A percentile compares a stretch with the other conserved stretches of the same genome.
These are phyloP conservation scores for Calendula officinalis DNA, from an alignment of 129 eudicot genomes.

Conservation along the genomic window DNA sequence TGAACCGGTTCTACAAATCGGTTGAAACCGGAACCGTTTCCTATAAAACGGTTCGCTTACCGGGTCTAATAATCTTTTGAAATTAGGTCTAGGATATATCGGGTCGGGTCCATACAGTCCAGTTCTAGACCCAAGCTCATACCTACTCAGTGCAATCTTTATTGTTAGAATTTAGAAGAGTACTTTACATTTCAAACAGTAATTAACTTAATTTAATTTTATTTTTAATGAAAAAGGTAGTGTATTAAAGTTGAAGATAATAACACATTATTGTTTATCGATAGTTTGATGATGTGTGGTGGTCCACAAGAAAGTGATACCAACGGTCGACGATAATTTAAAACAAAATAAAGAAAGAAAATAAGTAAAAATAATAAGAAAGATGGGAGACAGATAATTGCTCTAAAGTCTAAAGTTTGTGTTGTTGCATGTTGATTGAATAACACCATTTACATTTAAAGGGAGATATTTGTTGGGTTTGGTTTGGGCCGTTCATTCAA, in stretches of 20 bases:
- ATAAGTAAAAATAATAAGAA: neutral
- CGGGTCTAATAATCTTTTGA: too few species aligned
- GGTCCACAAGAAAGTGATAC: neutral
- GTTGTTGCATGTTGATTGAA: conserved; percentile 7
- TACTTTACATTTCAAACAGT: too few species aligned
- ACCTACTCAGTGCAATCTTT: too few species aligned
- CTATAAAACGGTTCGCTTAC: too few species aligned
- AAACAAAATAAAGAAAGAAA: neutral
- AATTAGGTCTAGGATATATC: too few species aligned
- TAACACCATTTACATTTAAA: neutral
- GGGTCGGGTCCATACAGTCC: too few species aligned
- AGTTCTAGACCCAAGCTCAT: too few species aligned
- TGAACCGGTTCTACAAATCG: too few species aligned
- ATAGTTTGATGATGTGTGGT: conserved; percentile 1
- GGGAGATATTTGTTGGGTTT: neutral
- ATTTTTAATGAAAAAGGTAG: neutral
- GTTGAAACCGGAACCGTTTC: too few species aligned
- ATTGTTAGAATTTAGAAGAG: too few species aligned
- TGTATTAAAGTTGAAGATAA: neutral
- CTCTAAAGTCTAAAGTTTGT: neutral
- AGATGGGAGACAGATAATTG: conserved; percentile 6
- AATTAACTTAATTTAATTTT: too few species aligned
- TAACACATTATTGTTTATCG: neutral
- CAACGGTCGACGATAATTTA: neutral
- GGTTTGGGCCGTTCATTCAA: neutral